Conservation (phyloP, 1,284 basidiomycete genomes). For the Pholiota adiposa region DNA sequence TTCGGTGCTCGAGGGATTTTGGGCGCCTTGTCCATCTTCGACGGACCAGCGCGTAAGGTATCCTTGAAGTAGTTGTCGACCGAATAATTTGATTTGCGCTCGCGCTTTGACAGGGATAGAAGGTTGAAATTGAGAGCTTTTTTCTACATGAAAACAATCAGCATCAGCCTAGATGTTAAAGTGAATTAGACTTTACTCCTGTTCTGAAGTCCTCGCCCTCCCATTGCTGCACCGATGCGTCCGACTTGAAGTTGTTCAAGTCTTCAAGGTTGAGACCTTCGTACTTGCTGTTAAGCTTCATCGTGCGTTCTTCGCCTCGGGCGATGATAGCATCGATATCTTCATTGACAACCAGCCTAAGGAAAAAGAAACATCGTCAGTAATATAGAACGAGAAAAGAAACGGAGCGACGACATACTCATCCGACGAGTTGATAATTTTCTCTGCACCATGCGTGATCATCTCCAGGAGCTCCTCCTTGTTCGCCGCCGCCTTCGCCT, state of each 20-base stretch:
- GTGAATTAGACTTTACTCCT: constrained; percentile 51
- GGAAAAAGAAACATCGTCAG: neutral
- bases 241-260: constrained; percentile 95
- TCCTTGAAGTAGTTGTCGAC: constrained; percentile 96
- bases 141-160: constrained; percentile 30
- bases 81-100: constrained; percentile 95
- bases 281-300: constrained; percentile 91
- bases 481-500: constrained; percentile 79
- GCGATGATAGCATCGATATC: constrained; percentile 96
- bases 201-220: constrained; percentile 94
- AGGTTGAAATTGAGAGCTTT: constrained; percentile 81
- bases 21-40: constrained; percentile 82
- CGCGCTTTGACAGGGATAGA: constrained; percentile 93
- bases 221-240: constrained; percentile 91
- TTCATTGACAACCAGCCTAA: constrained; percentile 81
- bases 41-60: constrained; percentile 79
- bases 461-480: constrained; percentile 98
- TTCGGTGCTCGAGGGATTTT: constrained; percentile 90
- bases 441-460: constrained; percentile 98
- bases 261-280: constrained; percentile 94
- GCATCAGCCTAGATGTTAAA: neutral
- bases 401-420: constrained; percentile 48
- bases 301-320: constrained; percentile 91
- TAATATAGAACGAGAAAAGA: neutral
- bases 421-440: constrained; percentile 85